Base-by-base conservation (phyloP, 2,329 filamentous ascomycete genomes). In the Aspergillus hortae region DNA sequence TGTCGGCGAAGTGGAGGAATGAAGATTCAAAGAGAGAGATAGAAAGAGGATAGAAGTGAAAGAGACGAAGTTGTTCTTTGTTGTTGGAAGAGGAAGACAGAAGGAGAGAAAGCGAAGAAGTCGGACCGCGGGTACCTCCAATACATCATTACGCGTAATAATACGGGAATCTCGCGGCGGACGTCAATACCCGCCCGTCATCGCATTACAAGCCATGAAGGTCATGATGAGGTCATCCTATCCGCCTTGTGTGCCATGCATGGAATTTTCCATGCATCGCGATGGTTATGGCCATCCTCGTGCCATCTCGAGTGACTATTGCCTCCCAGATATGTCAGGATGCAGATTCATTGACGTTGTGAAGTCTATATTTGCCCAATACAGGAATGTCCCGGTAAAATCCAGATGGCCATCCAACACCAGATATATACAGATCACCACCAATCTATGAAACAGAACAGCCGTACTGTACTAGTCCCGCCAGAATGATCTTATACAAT, bases 401-500 rank as follows among this genome's bases (percentile, higher is more conserved):
- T 10, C 27, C 27, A 30, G 27, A 11, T 30, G 10, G 27, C 27
- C 7, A 30, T 9, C 27, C 27, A 30, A 30, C 7, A 30, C 27
- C 27, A 10, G 27, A 30, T 30, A 9, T 30, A 10, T 30, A 30
- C 27, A 30, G 27, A 30, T 11, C 6, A 30, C 6, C 27, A 30
- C 27, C 27, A 30, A 4, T 30, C 27, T 30, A 30, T 30, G 15
- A n/a, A 15, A 38, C 15, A 11, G n/a, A 36, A 36, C 33, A 36
- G n/a, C 9, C 33, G 2, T 11, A 19, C n/a, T 36, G 25, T 27
- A 30, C 27, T 11, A 30, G 9, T 30, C 7, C 27, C 27, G 27
- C 27, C 27, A 30, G 7, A 30, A 4, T 30, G 27, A 30, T 9
- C 6, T 11, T 66, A 90, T 35, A 90, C 87, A 72, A 92, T 91